A percentile compares a stretch with the other conserved stretches of the same genome.
These are phyloP conservation scores for Penicillium pulvis DNA, from an alignment of 495 filamentous ascomycete genomes.

Conservation along the genomic window DNA sequence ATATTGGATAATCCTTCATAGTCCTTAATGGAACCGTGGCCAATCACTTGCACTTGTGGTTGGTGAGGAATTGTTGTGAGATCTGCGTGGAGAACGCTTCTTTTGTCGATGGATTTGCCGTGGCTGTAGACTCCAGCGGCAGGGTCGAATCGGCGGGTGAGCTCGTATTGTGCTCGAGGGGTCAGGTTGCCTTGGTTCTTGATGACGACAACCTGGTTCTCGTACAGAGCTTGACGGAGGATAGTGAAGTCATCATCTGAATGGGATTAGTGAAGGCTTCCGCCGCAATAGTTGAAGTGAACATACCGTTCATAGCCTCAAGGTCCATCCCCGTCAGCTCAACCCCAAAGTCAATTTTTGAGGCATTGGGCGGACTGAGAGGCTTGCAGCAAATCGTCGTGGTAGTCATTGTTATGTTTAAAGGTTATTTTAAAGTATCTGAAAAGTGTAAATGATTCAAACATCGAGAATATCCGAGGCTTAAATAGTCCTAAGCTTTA, in stretches of 20 bases:
- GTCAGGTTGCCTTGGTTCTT: conserved; percentile 60
- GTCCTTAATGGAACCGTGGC: conserved; percentile 60
- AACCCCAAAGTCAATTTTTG: conserved; percentile 57
- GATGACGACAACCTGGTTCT: conserved; percentile 62
- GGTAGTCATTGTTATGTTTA: background rate
- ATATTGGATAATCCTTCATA: conserved; percentile 68
- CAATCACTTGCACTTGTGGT: conserved; percentile 74
- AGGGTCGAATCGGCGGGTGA: conserved; percentile 69
- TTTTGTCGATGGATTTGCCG: conserved; percentile 66
- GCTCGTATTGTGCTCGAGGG: conserved; percentile 64
- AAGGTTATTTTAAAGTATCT: background rate
- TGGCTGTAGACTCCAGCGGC: conserved; percentile 63
- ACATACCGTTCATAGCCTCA: conserved; percentile 55
- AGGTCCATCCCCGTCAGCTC: conserved; percentile 52
- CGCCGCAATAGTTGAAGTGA: background rate
- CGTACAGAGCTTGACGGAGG: conserved; percentile 62
- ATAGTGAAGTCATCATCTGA: conserved; percentile 57
- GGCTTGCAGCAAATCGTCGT: conserved; percentile 9
- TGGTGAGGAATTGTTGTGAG: conserved; percentile 74
- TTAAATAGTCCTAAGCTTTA: background rate
- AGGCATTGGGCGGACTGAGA: conserved; percentile 24
- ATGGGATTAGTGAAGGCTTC: background rate
- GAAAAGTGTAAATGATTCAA: background rate
- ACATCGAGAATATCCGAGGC: background rate
- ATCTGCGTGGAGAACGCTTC: conserved; percentile 69